Evolutionary conservation across 805 yeast species (phyloP), one percentile per base, ranked within the genome.

Genomic region (Maudiozyma bulderi): DNA sequence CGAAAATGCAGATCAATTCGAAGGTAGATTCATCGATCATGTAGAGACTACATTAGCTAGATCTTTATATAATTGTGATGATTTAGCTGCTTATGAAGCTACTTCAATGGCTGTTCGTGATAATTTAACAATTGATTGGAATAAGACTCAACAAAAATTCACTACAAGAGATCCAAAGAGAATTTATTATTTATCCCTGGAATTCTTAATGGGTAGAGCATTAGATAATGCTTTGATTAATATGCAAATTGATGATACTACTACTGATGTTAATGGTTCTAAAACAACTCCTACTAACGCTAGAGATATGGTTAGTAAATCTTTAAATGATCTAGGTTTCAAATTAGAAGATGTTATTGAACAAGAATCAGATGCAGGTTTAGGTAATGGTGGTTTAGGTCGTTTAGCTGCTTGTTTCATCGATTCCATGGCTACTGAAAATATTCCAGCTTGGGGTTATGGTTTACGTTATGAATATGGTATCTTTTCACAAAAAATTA

Each of bases 391-490:
- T 63, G 97, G 97, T 54, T 73, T 89, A 49, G 97, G 97, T 54
- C 80, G 97, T 64, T 74, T 89, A 62, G 96, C 96, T 26, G 96
- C 96, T 20, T 90, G 96, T 69, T 89, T 88, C 64, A 79, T 89
- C 44, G 96, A 90, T 69, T 87, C 96, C 1, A 71, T 89, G 64
- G 80, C 93, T 35, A 81, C 95, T 5, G 84, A 86, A 55, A 82
- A 86, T 66, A 86, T 86, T 66, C 88, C 95, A 14, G 95, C 95
- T 46, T 89, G 97, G 97, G 97, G 97, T 54, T 89, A 89, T 66
- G 96, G 97, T 52, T 72, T 89, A 57, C 83, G 95, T 64, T 89
- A 89, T 71, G 88, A 88, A 68, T 89, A 90, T 64, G 97, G 97
- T 66, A 89, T 89, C 58, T 89, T 89, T 69, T 79, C 88, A 56